A percentile compares a stretch with the other conserved stretches of the same genome.
Conservation (phyloP, 2,329 filamentous ascomycete species). For the Fusarium acutatum region DNA sequence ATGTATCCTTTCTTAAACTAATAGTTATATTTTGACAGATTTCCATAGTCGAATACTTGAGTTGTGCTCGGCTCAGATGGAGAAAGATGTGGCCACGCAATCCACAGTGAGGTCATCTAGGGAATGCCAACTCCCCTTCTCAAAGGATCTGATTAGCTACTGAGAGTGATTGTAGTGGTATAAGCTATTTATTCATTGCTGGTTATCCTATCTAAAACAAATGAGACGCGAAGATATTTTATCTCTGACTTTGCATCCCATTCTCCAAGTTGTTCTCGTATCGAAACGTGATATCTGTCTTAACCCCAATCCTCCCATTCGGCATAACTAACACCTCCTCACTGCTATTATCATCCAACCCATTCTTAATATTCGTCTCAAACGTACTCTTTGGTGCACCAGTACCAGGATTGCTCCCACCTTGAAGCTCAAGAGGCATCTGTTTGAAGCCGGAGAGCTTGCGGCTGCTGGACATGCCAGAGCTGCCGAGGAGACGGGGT, state of each 20-base stretch:
- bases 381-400: background rate
- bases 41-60: background rate
- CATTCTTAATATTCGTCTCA: slow-evolving; percentile 14
- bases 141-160: fast-evolving
- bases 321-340: slow-evolving; percentile 21
- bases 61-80: background rate
- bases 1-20: background rate
- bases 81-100: background rate
- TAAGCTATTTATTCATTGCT: fast-evolving
- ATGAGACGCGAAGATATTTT: fast-evolving
- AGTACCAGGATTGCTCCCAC: background rate
- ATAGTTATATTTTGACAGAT: background rate
- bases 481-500: slow-evolving; percentile 22
- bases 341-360: slow-evolving; percentile 10
- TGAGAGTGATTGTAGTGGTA: fast-evolving
- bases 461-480: slow-evolving; percentile 16
- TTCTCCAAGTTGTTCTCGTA: slow-evolving; percentile 7
- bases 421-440: slow-evolving; percentile 22
- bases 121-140: fast-evolving
- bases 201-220: fast-evolving
- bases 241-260: background rate
- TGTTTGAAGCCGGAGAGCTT: slow-evolving; percentile 29
- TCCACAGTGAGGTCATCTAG: fast-evolving
- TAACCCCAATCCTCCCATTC: slow-evolving; percentile 11
- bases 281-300: slow-evolving; percentile 15